Conservation (phyloP, 2,329 filamentous ascomycete genomes). For the Nothophoma quercina region DNA sequence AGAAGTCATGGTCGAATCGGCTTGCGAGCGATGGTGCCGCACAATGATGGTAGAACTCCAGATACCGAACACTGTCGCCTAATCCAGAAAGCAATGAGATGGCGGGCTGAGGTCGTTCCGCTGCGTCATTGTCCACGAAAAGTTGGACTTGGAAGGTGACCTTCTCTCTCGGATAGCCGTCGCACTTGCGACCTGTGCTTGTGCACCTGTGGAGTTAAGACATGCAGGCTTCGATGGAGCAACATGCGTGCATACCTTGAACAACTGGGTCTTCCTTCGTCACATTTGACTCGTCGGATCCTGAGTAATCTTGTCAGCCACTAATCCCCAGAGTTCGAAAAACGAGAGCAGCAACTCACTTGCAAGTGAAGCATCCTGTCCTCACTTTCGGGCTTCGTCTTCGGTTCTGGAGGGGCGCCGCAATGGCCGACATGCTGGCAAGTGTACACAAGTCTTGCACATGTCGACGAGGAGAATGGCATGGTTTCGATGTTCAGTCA, state of each 20-base stretch:
- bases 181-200: conserved; percentile 40
- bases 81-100: conserved; percentile 17
- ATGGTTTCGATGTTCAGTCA: not conserved
- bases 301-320: conserved; percentile 10
- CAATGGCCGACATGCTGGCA: conserved; percentile 11
- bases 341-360: conserved; percentile 20
- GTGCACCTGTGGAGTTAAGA: conserved; percentile 34
- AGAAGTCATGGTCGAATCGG: conserved; percentile 48
- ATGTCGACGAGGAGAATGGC: not conserved
- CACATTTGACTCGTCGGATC: conserved; percentile 33
- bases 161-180: conserved; percentile 29
- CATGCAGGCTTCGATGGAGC: not conserved
- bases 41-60: conserved; percentile 54
- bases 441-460: not conserved
- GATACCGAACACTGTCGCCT: conserved; percentile 28
- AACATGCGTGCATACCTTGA: conserved; percentile 26
- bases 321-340: not conserved
- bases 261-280: conserved; percentile 30
- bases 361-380: conserved; percentile 38
- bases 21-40: conserved; percentile 49
- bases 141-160: conserved; percentile 4
- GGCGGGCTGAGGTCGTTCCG: not conserved
- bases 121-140: not conserved
- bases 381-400: conserved; percentile 30
- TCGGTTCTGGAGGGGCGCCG: conserved; percentile 10